Conservation (phyloP, 2,329 filamentous ascomycete species). For the Ophiosphaerella narmari region DNA sequence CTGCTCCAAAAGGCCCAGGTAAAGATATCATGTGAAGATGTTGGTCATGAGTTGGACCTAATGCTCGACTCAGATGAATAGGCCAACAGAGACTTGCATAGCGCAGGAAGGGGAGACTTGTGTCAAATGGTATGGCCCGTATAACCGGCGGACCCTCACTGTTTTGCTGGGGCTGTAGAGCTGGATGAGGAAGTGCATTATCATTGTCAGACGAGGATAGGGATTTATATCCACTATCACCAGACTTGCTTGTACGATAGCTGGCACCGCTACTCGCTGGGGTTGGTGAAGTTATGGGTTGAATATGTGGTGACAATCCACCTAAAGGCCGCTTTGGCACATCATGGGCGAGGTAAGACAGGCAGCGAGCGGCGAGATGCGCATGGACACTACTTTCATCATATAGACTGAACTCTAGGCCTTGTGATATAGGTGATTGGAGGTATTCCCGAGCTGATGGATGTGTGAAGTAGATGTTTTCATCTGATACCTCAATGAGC, state of each 20-base stretch:
- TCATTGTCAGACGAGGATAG: conserved; percentile 31
- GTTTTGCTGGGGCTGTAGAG: background rate
- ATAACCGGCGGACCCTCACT: conserved; percentile 8
- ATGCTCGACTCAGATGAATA: conserved; percentile 34
- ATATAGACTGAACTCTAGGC: conserved; percentile 28
- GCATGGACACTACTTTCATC: conserved; percentile 32
- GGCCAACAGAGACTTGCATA: conserved; percentile 41
- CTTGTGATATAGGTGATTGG: conserved; percentile 17
- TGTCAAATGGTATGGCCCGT: conserved; percentile 25
- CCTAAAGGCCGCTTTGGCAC: conserved; percentile 33
- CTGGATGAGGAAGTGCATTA: conserved; percentile 6
- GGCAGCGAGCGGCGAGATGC: conserved; percentile 33
- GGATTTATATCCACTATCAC: conserved; percentile 41
- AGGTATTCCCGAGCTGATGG: conserved; percentile 32
- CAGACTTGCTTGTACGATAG: conserved; percentile 29
- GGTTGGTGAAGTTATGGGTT: conserved; percentile 6
- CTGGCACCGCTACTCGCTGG: conserved; percentile 26
- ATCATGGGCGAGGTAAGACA: conserved; percentile 34
- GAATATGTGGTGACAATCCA: conserved; percentile 15
- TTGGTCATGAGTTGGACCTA: conserved; percentile 7
- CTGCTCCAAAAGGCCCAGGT: conserved; percentile 1
- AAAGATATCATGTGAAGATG: background rate
- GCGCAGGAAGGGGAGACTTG: conserved; percentile 34
- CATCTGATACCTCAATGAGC: conserved; percentile 25
- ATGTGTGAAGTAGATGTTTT: conserved; percentile 28